Evolutionary conservation across 2,329 filamentous ascomycete species (phyloP), one percentile per base, ranked within the genome.

Genomic region (Curvularia sp.): DNA sequence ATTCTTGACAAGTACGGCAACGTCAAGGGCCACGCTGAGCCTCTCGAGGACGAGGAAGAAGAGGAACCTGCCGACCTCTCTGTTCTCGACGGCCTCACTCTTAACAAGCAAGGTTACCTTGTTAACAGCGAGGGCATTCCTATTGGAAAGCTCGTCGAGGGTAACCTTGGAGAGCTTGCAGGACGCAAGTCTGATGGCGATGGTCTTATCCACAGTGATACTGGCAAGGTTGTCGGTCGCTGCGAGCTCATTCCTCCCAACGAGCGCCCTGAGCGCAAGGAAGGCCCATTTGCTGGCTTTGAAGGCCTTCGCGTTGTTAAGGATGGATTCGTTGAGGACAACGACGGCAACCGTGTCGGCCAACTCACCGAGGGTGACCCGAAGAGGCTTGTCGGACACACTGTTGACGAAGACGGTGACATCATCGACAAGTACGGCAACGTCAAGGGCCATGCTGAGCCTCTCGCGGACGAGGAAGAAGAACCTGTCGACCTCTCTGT

Each of bases 371-470:
- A 87, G 46, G 92, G 91, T 2, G 89, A 96, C 53, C 75, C 84
- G 34, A 92, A 92, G 82, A 80, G 82, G 51, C 83, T 96, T 1
- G 86, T 88, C 36, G 92, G 92, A 15, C 89, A 91, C 46, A 70
- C 82, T 8, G 91, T 95, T 18, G 92, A 95, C 56, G 88, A 92
- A 61, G 91, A 96, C 63, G 92, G 92, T 36, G 91, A 95, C 56
- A 87, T 96, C 30, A 82, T 90, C 55, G 92, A 95, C 80, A 88
- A 87, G 74, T 93, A 92, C 71, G 87, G 85, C 56, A 86, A 85
- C 58, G 80, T 84, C 64, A 85, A 85, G 75, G 84, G 84, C 30
- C 83, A 84, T 57, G 83, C 82, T n/a, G 84, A 86, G 70, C 84
- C 82, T 3, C n/a, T n/a, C n/a, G n/a, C n/a, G n/a, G n/a, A n/a